Base-by-base conservation (phyloP, 108 stramenopile species). In the Stephanodiscus minutulus region DNA sequence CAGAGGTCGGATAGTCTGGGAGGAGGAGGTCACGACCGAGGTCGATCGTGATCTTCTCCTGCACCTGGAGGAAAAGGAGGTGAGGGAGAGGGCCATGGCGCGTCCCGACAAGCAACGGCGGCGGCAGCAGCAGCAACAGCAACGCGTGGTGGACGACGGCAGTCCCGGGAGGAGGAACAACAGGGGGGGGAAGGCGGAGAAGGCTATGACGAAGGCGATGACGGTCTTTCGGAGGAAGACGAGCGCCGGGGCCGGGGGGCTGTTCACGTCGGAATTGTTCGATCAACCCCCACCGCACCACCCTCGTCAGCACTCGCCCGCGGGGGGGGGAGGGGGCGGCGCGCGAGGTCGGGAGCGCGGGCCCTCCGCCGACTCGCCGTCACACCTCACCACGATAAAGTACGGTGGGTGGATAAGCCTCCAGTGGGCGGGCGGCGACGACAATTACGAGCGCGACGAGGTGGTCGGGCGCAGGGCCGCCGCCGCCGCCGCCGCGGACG, bases 391-490 rank as follows among this genome's bases (percentile, higher is more conserved):
- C n/a, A 67, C 71, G 1, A 69, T 70, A 5, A 70, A 81, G 39
- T 81, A 74, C 48, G 43, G 13, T 22, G 80, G 80, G 20, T 81
- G 80, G 80, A 74, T 81, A 13, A 74, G 73, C 43, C 60, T 81
- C 8, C 67, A 70, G 29, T 81, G 80, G 80, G 73, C 68, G 0
- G 72, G 44, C 17, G 1, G 3, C 7, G 20, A n/a, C 13, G 60
- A 64, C 20, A 66, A 79, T 22, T 29, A 47, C 50, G 77, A 72
- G 21, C 49, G 53, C 11, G 70, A 61, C 35, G 59, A 72, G 46
- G 46, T 61, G 27, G 31, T 35, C 17, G 50, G 29, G 18, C 60
- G 78, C 44, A 48, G 41, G 36, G 22, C 55, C 2, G 41, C 11
- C 0, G 0, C 41, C 1, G 39, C 39, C 25, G 56, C 49, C 6